phyloP scores from a whole-genome alignment of 768 basidiomycete species.

The Paxillus rubicundulus region DNA sequence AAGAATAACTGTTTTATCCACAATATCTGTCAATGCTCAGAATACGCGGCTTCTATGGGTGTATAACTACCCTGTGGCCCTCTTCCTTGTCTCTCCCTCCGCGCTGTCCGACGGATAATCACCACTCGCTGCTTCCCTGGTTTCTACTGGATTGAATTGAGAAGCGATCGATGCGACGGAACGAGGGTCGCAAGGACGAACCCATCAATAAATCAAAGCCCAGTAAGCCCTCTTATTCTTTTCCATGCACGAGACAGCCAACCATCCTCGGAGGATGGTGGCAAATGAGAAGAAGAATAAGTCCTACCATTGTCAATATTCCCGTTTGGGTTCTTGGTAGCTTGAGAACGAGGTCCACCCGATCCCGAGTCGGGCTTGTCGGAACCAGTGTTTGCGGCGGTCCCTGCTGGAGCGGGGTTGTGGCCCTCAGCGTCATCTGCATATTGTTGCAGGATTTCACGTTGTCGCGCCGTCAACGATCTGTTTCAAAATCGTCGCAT shows the following conservation, averaged over 20 bases:
- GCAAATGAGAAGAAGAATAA: constrained; percentile 58
- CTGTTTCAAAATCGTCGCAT: constrained; percentile 39
- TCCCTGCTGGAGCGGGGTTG: constrained; percentile 17
- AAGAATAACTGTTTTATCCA: too few relatives aligned
- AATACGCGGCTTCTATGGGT: constrained; percentile 27
- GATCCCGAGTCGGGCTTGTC: constrained; percentile 19
- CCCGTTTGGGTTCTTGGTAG: constrained; percentile 22
- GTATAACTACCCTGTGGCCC: constrained; percentile 44
- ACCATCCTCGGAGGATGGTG: constrained; percentile 52
- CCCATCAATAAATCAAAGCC: constrained; percentile 63
- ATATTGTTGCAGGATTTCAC: constrained; percentile 82
- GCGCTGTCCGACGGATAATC: constrained; percentile 38
- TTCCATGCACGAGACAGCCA: constrained; percentile 72
- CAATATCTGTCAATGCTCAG: too few relatives aligned
- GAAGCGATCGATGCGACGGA: constrained; percentile 23
- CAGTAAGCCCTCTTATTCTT: constrained; percentile 65
- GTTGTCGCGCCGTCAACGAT: constrained; percentile 78
- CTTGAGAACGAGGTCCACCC: constrained; percentile 16
- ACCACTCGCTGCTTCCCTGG: constrained; percentile 25
- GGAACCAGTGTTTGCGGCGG: constrained; percentile 2
- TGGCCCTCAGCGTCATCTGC: constrained; percentile 91
- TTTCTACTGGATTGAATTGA: constrained; percentile 29
- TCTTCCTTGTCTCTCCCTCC: constrained; percentile 46
- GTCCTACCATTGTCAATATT: constrained; percentile 69
- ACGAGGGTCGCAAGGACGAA: constrained; percentile 34